These are phyloP conservation scores for Ilex asprella DNA, from an alignment of 257 asterid genomes.

Conservation along the genomic window DNA sequence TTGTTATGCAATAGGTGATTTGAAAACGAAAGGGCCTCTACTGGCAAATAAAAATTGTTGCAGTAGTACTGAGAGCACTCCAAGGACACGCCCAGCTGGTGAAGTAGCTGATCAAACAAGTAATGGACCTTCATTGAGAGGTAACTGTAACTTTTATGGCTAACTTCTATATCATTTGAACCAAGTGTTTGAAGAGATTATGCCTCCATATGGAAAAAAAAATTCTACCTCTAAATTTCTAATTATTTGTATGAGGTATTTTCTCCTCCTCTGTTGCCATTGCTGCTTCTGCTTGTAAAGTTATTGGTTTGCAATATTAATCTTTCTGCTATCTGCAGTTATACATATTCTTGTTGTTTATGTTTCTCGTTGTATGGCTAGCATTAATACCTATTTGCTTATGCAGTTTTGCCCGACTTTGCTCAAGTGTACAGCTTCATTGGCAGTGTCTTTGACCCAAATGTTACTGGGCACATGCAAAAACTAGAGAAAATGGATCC, in stretches of 20 bases:
- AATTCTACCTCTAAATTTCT: too few species aligned
- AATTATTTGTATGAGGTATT: too few species aligned
- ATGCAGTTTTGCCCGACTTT: slow-evolving; percentile 93
- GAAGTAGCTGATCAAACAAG: slow-evolving; percentile 27
- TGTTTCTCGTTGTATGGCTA: background rate
- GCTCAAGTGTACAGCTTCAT: slow-evolving; percentile 86
- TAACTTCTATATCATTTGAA: too few species aligned
- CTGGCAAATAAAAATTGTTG: slow-evolving; percentile 34
- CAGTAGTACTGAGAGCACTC: slow-evolving; percentile 52
- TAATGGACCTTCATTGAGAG: slow-evolving; percentile 24
- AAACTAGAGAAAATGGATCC: slow-evolving; percentile 83
- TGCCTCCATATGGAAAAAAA: too few species aligned
- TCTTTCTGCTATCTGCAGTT: background rate
- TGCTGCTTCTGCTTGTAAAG: too few species aligned
- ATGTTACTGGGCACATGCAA: slow-evolving; percentile 65
- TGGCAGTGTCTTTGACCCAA: slow-evolving; percentile 90
- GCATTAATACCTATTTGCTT: slow-evolving; percentile 4
- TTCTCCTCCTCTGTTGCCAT: too few species aligned
- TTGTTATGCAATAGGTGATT: slow-evolving; percentile 36
- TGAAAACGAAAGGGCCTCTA: slow-evolving; percentile 39
- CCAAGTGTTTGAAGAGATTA: too few species aligned
- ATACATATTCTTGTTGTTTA: background rate
- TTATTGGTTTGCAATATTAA: too few species aligned
- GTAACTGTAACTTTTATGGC: slow-evolving; percentile 3
- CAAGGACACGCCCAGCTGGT: slow-evolving; percentile 51